Evolutionary conservation across 768 basidiomycete species (phyloP).

Genomic region (Mrakia hoshinonis): DNA sequence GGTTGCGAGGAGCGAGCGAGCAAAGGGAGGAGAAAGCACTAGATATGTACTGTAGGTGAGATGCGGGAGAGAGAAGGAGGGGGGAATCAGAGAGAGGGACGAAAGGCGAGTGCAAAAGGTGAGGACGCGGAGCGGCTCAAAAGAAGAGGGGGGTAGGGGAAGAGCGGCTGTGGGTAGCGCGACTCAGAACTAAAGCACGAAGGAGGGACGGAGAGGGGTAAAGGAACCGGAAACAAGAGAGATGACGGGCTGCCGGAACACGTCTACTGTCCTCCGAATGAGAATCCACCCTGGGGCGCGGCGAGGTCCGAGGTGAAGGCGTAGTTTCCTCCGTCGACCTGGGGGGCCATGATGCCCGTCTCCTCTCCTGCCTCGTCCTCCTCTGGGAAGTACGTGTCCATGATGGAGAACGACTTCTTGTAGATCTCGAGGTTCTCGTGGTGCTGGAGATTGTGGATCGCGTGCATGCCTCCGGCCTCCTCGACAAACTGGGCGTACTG

Average conservation of each 20-base stretch:
- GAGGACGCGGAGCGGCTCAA: not conserved
- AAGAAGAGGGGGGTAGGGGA: not conserved
- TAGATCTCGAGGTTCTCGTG: slow-evolving; percentile 99
- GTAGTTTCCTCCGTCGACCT: slow-evolving; percentile 47
- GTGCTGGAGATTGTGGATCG: slow-evolving; percentile 52
- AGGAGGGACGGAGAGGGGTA: not conserved
- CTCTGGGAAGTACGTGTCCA: slow-evolving; percentile 45
- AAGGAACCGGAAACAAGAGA: not conserved
- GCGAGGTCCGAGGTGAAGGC: slow-evolving; percentile 72
- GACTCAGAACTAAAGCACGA: not conserved
- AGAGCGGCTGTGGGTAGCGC: not conserved
- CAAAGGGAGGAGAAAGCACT: not conserved
- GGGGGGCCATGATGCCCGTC: slow-evolving; percentile 66
- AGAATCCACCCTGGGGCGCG: slow-evolving; percentile 92
- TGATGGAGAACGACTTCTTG: slow-evolving; percentile 94
- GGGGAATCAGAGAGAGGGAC: not conserved
- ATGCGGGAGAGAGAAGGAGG: not conserved
- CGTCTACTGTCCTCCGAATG: slow-evolving; percentile 52
- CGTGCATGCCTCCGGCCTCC: slow-evolving; percentile 89
- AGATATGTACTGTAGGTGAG: not conserved
- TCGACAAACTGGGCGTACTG: slow-evolving; percentile 91
- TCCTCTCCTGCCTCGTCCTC: slow-evolving; percentile 69
- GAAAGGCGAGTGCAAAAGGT: not conserved
- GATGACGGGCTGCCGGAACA: not conserved
- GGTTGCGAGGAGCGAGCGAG: not conserved